Base-by-base conservation (phyloP, 192 early-diverging fungal species). In the Linnemannia schmuckeri region DNA sequence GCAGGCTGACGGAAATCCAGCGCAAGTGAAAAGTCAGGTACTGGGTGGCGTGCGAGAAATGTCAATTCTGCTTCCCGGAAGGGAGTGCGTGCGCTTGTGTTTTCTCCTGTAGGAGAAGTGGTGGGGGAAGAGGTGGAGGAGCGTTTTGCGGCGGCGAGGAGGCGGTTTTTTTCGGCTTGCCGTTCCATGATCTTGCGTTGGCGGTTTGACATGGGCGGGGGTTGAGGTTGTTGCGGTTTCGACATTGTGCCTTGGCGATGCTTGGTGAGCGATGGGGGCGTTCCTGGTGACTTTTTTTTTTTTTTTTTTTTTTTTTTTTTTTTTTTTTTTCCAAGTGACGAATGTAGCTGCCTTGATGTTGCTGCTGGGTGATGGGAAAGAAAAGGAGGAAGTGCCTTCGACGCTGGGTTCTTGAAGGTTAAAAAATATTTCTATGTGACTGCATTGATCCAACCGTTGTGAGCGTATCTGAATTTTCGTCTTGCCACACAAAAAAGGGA, bases 51-150 rank as follows among this genome's bases (percentile, higher is more conserved):
- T 9, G 89, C 87, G 61, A 92, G 91, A 87, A 92, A 95, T 70
- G 79, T 88, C 15, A 94, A 93, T 57, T 96, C 95, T 27, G 90
- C 89, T 69, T 90, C 85, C 24, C 95, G 92, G 84, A 96, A 96
- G n/a, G 95, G 92, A 8, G 94, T 93, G 69, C 94, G 61, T 66
- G n/a, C 27, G 61, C 61, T 66, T 66, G 61, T 90, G 35, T 87
- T 92, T 0, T 81, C 68, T 66, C 61, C 61, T 33, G 10, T 30
- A 33, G n/a, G 10, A 33, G n/a, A 12, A 33, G 10, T 2, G 1
- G n/a, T 30, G 57, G 57, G 0, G 27, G 5, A 12, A 20, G 71
- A 15, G 22, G 61, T 1, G 30, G n/a, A 33, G 20, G 72, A 27
- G 17, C 72, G 52, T 54, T 81, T 81, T 6, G 80, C 75, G 0